Evolutionary conservation across 306 rosid genomes (phyloP), one percentile per base, ranked within the genome.

Genomic region (Sophora flavescens): DNA sequence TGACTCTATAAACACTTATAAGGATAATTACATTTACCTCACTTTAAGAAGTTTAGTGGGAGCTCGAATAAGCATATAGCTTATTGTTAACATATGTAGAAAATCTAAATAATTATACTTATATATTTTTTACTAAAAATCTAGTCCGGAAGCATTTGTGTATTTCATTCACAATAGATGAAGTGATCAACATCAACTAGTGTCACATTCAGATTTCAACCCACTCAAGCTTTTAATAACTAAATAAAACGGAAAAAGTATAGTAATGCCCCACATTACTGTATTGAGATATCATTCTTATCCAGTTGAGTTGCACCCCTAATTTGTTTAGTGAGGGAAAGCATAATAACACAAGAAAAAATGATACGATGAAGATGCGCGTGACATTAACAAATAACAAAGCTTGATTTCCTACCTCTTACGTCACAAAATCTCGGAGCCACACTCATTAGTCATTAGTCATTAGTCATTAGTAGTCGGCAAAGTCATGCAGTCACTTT

Each of bases 351-450:
- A 51, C 30, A 13, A 14, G 28, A 59, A 3, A 47, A 75, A 57
- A 6, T n/a, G 44, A 11, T 11, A 5, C 30, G n/a, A 63, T 53
- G 4, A 65, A 12, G 63, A 33, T 75, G 72, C 70, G 78, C 78
- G 56, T 70, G 81, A 39, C 39, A 7, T 22, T 52, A 22, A 22
- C 22, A 22, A 22, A 22, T 63, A 78, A 81, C 64, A 44, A 44
- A 44, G 14, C 0, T 22, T n/a, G n/a, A n/a, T n/a, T n/a, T n/a
- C n/a, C n/a, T n/a, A n/a, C n/a, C n/a, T n/a, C n/a, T n/a, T 76
- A 11, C 68, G 74, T 81, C 81, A 76, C 58, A 63, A 69, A 76
- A 76, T 76, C 78, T 81, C 48, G 30, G 33, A 62, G 61, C 11
- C 41, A 2, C 56, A 67, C 70, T 75, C 51, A 61, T 61, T 22